Evolutionary conservation across 345 rosid species (phyloP).

Genomic region (Hibiscus mutabilis): DNA sequence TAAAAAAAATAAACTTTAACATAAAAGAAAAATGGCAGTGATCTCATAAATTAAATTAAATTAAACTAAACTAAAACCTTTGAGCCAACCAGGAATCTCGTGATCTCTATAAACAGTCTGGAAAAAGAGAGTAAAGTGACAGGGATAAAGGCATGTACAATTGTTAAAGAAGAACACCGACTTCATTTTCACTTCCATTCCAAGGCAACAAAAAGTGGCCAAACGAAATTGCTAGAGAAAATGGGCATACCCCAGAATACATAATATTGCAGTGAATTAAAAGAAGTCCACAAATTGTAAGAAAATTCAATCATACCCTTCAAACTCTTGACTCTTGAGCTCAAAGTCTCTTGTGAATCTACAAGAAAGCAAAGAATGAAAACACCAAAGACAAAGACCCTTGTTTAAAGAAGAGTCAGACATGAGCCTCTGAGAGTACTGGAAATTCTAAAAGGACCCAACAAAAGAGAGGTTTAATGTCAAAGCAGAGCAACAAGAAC

Average conservation of each 20-base stretch:
- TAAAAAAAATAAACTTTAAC: constrained; percentile 24
- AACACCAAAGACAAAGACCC: constrained; percentile 15
- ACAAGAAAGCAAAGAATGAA: constrained; percentile 2
- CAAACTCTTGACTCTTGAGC: constrained; percentile 30
- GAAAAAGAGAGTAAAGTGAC: constrained; percentile 21
- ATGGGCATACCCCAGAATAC: constrained; percentile 45
- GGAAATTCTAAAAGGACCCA: constrained; percentile 15
- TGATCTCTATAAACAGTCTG: constrained; percentile 18
- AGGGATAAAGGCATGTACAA: constrained; percentile 29
- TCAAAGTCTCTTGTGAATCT: constrained; percentile 19
- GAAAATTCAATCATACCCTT: constrained; percentile 30
- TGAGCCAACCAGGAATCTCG: constrained; percentile 28
- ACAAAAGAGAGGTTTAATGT: constrained; percentile 15
- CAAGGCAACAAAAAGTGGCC: constrained; percentile 42
- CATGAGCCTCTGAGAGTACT: constrained; percentile 9
- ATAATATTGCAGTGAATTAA: constrained; percentile 36
- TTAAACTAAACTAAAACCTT: constrained; percentile 15
- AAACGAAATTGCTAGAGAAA: constrained; percentile 21
- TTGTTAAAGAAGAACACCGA: constrained; percentile 19
- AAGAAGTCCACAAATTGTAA: constrained; percentile 31
- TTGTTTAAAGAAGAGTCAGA: constrained; percentile 16
- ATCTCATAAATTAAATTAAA: constrained; percentile 7
- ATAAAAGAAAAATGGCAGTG: constrained; percentile 16
- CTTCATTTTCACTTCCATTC: too few species aligned
- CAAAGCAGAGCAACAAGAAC: constrained; percentile 22